Percentiles rank a stretch among this genome's conserved stretches.
phyloP scores from a whole-genome alignment of 1,139 yeast species.

The Trichomonascaceae sp. region DNA sequence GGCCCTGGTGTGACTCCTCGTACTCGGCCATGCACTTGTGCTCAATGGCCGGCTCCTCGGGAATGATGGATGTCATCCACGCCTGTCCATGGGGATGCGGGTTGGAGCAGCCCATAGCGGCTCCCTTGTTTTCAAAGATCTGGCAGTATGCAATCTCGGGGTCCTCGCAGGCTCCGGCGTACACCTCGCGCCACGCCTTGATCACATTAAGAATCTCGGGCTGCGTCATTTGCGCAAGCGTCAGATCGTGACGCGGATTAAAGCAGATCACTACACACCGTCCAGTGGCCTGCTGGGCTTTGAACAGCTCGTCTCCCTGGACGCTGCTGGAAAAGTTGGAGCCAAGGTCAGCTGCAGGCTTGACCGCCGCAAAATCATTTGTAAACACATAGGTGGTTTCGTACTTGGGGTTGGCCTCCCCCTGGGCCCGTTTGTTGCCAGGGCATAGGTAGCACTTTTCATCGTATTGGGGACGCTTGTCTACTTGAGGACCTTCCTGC shows the following conservation, averaged over 20 bases:
- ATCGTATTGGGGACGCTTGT: conserved; percentile 42
- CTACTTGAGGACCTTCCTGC: conserved; percentile 38
- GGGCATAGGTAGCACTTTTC: conserved; percentile 64
- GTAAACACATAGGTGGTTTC: conserved; percentile 44
- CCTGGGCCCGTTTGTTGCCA: conserved; percentile 51
- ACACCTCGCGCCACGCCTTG: conserved; percentile 47
- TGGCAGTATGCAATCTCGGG: conserved; percentile 45
- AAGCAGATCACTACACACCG: conserved; percentile 63
- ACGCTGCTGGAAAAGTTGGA: conserved; percentile 11
- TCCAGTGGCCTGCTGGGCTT: conserved; percentile 51
- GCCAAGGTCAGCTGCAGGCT: conserved; percentile 15
- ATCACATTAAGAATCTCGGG: conserved; percentile 37
- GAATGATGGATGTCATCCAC: conserved; percentile 58
- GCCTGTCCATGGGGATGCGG: conserved; percentile 74
- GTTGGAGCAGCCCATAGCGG: conserved; percentile 74
- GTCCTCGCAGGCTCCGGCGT: conserved; percentile 31
- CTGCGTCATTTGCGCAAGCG: conserved; percentile 48
- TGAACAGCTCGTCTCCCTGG: conserved; percentile 34
- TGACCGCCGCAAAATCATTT: conserved; percentile 65
- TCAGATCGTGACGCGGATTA: conserved; percentile 56
- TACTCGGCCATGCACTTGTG: conserved; percentile 40
- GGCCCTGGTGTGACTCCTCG: conserved; percentile 27
- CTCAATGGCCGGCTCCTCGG: conserved; percentile 57
- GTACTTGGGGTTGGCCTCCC: conserved; percentile 43
- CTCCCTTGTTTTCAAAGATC: conserved; percentile 67